Evolutionary conservation across 495 filamentous ascomycete genomes (phyloP).

Genomic region (Extremus antarcticus): DNA sequence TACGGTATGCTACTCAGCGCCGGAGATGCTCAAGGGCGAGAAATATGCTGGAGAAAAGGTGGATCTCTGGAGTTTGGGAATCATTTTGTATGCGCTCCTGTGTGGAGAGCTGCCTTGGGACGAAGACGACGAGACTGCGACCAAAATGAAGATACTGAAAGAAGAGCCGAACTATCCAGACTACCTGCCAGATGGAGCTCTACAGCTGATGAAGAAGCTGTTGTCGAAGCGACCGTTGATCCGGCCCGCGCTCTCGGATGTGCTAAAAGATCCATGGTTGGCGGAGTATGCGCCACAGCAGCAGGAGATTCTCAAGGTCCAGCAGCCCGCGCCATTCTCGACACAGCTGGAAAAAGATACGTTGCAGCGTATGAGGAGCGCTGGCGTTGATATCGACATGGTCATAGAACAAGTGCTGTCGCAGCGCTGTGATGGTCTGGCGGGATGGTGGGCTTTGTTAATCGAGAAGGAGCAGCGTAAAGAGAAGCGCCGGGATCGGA

Average conservation of each 20-base stretch:
- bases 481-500: conserved; percentile 68
- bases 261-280: conserved; percentile 80
- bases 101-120: conserved; percentile 92
- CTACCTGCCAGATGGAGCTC: conserved; percentile 63
- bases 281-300: conserved; percentile 80
- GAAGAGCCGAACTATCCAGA: conserved; percentile 79
- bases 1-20: conserved; percentile 93
- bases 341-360: conserved; percentile 85
- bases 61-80: conserved; percentile 94
- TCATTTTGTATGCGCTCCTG: conserved; percentile 88
- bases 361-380: conserved; percentile 84
- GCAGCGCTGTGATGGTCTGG: conserved; percentile 76
- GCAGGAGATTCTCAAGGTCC: conserved; percentile 76
- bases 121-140: conserved; percentile 73
- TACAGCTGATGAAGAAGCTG: conserved; percentile 59
- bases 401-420: conserved; percentile 90
- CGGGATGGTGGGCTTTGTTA: conserved; percentile 92
- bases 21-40: conserved; percentile 96
- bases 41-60: conserved; percentile 97
- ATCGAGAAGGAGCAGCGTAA: conserved; percentile 96
- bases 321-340: conserved; percentile 74
- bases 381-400: conserved; percentile 85
- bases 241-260: conserved; percentile 75
- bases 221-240: conserved; percentile 83
- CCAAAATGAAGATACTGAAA: conserved; percentile 71